phyloP scores from a whole-genome alignment of 1,284 basidiomycete genomes.

The Leccinum fuscescens region DNA sequence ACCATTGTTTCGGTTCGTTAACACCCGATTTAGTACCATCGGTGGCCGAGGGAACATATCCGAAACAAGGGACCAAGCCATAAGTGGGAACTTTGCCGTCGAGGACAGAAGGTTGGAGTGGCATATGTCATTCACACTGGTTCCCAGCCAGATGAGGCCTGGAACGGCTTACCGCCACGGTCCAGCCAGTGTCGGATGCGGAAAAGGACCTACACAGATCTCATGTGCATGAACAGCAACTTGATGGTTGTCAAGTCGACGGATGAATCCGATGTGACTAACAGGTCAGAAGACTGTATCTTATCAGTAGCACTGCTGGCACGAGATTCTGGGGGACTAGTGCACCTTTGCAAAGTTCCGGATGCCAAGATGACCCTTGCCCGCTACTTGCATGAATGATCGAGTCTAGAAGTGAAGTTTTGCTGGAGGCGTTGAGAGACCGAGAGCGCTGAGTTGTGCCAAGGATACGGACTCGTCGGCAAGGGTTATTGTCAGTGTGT shows the following conservation, averaged over 20 bases:
- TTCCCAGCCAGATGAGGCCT: not conserved
- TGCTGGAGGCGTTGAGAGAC: not conserved
- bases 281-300: not conserved
- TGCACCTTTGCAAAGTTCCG: not conserved
- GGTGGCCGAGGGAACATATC: constrained; percentile 8
- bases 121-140: not conserved
- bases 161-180: not conserved
- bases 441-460: not conserved
- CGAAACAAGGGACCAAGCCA: constrained; percentile 21
- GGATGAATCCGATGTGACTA: not conserved
- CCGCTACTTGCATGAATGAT: not conserved
- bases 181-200: not conserved
- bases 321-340: not conserved
- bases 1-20: constrained; percentile 24
- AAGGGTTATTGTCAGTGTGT: not conserved
- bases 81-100: constrained; percentile 3
- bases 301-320: not conserved
- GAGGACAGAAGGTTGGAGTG: constrained; percentile 10
- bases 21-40: constrained; percentile 4
- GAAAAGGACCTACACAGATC: not conserved
- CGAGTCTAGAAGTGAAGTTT: not conserved
- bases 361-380: not conserved
- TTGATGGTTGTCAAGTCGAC: constrained; percentile 25
- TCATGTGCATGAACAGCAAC: not conserved
- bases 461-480: not conserved